phyloP scores from a whole-genome alignment of 2,329 filamentous ascomycete species.

The Fusarium pseudoanthophilum region DNA sequence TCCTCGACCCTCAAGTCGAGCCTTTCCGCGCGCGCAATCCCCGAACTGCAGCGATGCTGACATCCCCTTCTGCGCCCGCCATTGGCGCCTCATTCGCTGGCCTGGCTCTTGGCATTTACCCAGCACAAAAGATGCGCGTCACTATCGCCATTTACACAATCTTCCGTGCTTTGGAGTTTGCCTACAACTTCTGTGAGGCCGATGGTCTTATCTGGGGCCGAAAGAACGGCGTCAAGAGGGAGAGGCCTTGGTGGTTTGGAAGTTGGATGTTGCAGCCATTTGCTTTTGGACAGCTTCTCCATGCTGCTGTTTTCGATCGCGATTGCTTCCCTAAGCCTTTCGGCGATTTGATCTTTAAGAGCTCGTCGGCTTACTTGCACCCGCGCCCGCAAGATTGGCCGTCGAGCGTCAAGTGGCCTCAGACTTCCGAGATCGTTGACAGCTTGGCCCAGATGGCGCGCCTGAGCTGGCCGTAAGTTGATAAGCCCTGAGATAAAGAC shows the following conservation, averaged over 20 bases:
- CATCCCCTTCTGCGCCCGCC: conserved; percentile 85
- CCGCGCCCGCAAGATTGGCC: conserved; percentile 76
- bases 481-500: too few species aligned
- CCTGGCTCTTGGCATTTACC: conserved; percentile 80
- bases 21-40: conserved; percentile 89
- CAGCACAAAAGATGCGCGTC: conserved; percentile 73
- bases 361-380: conserved; percentile 84
- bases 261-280: conserved; percentile 85
- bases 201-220: conserved; percentile 74
- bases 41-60: conserved; percentile 76
- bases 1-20: conserved; percentile 81
- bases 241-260: conserved; percentile 83
- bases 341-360: conserved; percentile 69
- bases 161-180: conserved; percentile 85
- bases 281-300: conserved; percentile 79
- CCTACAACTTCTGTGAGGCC: conserved; percentile 84
- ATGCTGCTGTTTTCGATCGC: conserved; percentile 80
- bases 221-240: conserved; percentile 64
- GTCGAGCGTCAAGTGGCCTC: conserved; percentile 76
- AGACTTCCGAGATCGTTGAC: conserved; percentile 79
- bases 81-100: conserved; percentile 91
- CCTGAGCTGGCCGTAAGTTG: conserved; percentile 81
- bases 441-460: conserved; percentile 83
- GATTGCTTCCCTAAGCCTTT: conserved; percentile 72
- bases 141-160: conserved; percentile 84